phyloP scores from a whole-genome alignment of 306 rosid genomes.

The Trifolium dubium region DNA sequence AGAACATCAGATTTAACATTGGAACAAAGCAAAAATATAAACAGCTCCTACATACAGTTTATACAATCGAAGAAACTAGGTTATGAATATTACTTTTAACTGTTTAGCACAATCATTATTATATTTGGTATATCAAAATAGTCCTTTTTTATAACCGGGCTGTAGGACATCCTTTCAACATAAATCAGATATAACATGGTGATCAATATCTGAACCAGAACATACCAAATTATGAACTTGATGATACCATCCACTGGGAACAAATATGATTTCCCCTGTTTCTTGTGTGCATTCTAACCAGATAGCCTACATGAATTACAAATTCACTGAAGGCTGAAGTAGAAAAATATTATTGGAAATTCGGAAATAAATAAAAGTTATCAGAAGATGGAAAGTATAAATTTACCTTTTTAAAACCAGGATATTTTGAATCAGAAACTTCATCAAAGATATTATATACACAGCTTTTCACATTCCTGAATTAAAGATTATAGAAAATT shows the following conservation, averaged over 20 bases:
- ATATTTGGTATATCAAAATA: conserved; percentile 15
- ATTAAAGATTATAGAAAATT: conserved; percentile 40
- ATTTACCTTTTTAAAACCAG: conserved; percentile 76
- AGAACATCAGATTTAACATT: conserved; percentile 13
- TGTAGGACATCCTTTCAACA: conserved; percentile 31
- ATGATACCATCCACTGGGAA: conserved; percentile 98
- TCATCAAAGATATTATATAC: conserved; percentile 81
- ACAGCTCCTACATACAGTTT: conserved; percentile 27
- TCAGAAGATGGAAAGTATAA: conserved; percentile 39
- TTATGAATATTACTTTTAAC: neutral
- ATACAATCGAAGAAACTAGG: conserved; percentile 6
- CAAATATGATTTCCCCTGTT: conserved; percentile 87
- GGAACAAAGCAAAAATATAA: conserved; percentile 10
- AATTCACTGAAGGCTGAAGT: conserved; percentile 38
- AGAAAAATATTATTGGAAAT: conserved; percentile 32
- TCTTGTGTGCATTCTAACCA: conserved; percentile 94
- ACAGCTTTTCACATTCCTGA: conserved; percentile 73
- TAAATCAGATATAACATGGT: conserved; percentile 11
- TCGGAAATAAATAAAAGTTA: conserved; percentile 14
- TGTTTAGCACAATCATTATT: neutral
- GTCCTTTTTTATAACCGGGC: conserved; percentile 3
- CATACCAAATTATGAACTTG: conserved; percentile 92
- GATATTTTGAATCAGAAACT: conserved; percentile 67
- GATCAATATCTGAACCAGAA: conserved; percentile 28
- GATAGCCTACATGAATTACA: conserved; percentile 57